Conservation (phyloP, 2,329 filamentous ascomycete species). For the Pyrenochaeta sp. region DNA sequence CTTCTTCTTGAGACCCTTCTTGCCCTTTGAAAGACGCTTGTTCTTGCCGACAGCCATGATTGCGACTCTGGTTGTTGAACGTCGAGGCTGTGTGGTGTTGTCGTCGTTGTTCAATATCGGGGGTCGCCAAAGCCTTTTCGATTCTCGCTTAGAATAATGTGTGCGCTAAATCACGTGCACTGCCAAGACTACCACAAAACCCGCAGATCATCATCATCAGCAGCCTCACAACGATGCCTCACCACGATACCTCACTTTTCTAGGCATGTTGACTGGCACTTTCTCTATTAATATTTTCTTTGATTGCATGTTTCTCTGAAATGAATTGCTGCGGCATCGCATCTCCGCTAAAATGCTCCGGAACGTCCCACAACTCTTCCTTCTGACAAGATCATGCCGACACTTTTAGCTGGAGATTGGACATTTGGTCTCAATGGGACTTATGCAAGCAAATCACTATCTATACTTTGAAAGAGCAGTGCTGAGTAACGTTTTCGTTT, state of each 20-base stretch:
- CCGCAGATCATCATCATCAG: background rate
- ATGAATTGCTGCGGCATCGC: too few relatives aligned
- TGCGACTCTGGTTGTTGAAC: constrained; percentile 61
- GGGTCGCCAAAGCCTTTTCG: background rate
- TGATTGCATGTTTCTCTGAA: too few relatives aligned
- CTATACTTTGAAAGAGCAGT: too few relatives aligned
- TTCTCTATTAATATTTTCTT: background rate
- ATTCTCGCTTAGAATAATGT: background rate
- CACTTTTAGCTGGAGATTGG: too few relatives aligned
- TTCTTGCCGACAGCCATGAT: constrained; percentile 93
- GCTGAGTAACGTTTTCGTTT: too few relatives aligned
- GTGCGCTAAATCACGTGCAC: background rate
- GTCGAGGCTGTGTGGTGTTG: constrained; percentile 42
- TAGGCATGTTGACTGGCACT: background rate
- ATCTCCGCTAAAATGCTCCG: too few relatives aligned
- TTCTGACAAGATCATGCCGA: too few relatives aligned
- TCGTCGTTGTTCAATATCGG: constrained; percentile 39
- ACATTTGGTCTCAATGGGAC: too few relatives aligned
- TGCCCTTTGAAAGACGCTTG: constrained; percentile 99
- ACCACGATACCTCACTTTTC: too few relatives aligned
- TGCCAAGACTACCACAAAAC: background rate
- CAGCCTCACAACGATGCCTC: background rate
- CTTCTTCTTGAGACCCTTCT: constrained; percentile 99
- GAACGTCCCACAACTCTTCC: too few relatives aligned
- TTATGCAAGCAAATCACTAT: too few relatives aligned